Conservation (phyloP, 2,329 filamentous ascomycete genomes). For the Cordyceps cateniannulata region DNA sequence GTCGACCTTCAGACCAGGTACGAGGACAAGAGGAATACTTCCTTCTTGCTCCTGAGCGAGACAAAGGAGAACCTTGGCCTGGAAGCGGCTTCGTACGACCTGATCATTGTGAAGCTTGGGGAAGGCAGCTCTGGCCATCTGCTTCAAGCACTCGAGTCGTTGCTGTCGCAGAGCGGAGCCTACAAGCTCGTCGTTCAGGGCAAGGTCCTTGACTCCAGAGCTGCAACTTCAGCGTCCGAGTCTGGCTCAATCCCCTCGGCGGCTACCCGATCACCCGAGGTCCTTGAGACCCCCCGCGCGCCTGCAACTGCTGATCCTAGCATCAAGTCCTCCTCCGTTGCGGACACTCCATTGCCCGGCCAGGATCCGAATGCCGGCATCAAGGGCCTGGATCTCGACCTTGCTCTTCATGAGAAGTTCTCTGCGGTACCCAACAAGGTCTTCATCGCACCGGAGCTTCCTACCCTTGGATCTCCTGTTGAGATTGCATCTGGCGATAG, state of each 20-base stretch:
- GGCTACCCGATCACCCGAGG: neutral
- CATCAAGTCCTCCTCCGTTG: neutral
- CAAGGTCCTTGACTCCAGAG: neutral
- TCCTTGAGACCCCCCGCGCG: neutral
- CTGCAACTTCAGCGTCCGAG: neutral
- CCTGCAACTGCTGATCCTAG: neutral
- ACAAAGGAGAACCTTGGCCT: neutral
- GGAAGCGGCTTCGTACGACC: neutral
- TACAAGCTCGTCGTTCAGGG: neutral
- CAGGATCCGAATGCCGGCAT: neutral
- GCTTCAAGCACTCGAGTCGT: neutral
- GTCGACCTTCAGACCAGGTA: slow-evolving; percentile 1
- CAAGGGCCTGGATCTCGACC: neutral
- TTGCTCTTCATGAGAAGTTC: neutral
- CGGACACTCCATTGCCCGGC: neutral
- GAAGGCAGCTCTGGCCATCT: neutral
- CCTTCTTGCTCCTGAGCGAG: neutral
- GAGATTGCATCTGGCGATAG: neutral
- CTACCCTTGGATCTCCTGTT: neutral
- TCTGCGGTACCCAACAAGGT: neutral
- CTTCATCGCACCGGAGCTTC: neutral
- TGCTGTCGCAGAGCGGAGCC: neutral
- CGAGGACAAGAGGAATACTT: neutral
- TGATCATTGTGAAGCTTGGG: neutral
- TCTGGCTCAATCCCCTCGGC: neutral